A percentile compares a stretch with the other conserved stretches of the same genome.
These are phyloP conservation scores for Neurospora hispaniola DNA, from an alignment of 495 filamentous ascomycete species.

Conservation along the genomic window DNA sequence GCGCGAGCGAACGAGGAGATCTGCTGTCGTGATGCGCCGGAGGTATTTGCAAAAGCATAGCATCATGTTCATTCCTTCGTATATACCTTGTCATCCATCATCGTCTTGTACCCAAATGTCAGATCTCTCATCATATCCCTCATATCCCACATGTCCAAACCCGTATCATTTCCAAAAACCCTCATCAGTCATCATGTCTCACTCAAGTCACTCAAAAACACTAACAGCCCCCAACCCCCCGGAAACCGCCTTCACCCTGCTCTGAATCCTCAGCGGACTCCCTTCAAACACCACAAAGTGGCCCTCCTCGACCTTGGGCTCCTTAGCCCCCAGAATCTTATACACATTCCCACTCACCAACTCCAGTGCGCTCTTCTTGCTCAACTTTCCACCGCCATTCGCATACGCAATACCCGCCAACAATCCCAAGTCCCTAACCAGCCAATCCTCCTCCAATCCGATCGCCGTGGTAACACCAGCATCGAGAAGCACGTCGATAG, in stretches of 20 bases:
- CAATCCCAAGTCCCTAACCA: slow-evolving; percentile 35
- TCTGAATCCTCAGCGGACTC: slow-evolving; percentile 33
- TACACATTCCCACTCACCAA: slow-evolving; percentile 40
- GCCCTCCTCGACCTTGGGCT: slow-evolving; percentile 13
- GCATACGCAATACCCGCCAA: slow-evolving; percentile 39
- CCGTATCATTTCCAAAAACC: background rate
- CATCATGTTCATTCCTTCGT: background rate
- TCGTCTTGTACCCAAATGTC: background rate
- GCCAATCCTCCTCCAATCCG: slow-evolving; percentile 38
- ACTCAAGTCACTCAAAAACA: slow-evolving; percentile 7
- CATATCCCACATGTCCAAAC: background rate
- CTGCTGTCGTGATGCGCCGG: too few species aligned
- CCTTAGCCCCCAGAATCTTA: slow-evolving; percentile 33
- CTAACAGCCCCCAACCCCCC: slow-evolving; percentile 23
- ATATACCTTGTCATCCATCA: background rate
- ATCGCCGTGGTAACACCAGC: slow-evolving; percentile 37
- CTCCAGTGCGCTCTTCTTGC: slow-evolving; percentile 21
- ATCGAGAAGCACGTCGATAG: slow-evolving; percentile 32
- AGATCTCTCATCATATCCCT: background rate
- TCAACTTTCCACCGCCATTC: slow-evolving; percentile 40
- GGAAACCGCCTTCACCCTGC: slow-evolving; percentile 29
- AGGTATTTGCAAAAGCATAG: too few species aligned
- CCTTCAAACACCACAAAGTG: slow-evolving; percentile 38
- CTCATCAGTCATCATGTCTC: too few species aligned
- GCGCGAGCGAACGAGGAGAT: too few species aligned